Percentiles rank a stretch among this genome's conserved stretches.
Evolutionary conservation across 78 protist species (phyloP).

Genomic region (Andalucia godoyi): DNA sequence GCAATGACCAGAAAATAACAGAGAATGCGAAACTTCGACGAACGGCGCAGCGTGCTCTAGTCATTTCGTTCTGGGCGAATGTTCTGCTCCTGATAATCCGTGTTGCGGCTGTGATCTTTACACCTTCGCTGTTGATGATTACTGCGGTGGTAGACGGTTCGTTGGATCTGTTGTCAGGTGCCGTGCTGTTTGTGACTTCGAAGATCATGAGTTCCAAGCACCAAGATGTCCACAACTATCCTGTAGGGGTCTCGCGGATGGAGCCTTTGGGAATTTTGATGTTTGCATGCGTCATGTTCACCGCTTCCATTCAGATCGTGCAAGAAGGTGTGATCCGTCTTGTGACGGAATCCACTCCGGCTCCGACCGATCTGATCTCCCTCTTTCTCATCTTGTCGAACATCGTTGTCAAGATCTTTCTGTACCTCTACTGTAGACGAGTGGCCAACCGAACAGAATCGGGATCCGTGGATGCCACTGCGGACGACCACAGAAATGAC

Average conservation of each 20-base stretch:
- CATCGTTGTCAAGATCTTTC: conserved; percentile 29
- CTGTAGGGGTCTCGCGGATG: conserved; percentile 55
- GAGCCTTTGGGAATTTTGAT: conserved; percentile 66
- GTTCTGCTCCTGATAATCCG: no score
- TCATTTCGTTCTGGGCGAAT: no score
- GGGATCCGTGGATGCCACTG: conserved; percentile 29
- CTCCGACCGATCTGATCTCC: background rate
- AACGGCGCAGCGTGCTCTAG: no score
- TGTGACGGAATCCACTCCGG: background rate
- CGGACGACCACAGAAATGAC: conserved; percentile 69
- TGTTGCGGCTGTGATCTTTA: no score
- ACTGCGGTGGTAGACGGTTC: no score
- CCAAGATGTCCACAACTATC: conserved; percentile 50
- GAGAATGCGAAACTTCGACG: no score
- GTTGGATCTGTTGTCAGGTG: no score
- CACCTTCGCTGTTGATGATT: no score
- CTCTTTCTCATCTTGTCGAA: conserved; percentile 22
- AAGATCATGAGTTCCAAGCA: no score
- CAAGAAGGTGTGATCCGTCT: background rate
- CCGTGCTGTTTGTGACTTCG: no score
- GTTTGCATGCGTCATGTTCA: conserved; percentile 60
- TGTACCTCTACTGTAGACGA: conserved; percentile 43
- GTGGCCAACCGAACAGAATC: background rate
- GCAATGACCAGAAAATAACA: no score
- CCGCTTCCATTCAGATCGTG: conserved; percentile 42